Evolutionary conservation across 371 early-diverging fungal genomes (phyloP).

Genomic region (Cokeromyces recurvatus): DNA sequence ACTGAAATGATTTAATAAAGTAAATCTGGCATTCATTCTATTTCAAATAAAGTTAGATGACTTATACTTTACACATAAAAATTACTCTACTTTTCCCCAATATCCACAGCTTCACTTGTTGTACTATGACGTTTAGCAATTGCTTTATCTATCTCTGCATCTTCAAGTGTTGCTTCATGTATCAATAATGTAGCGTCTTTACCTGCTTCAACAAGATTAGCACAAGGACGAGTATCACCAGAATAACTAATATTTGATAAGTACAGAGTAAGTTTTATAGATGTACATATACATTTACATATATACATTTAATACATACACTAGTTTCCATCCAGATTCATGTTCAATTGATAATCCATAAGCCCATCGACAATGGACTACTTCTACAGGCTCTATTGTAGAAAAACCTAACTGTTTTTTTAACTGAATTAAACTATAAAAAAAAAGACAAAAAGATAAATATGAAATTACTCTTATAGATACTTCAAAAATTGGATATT

Average conservation of each 20-base stretch:
- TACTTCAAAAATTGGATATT: not conserved
- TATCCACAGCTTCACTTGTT: conserved; percentile 80
- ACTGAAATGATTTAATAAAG: conserved; percentile 97
- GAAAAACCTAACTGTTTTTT: conserved; percentile 44
- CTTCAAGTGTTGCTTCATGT: conserved; percentile 97
- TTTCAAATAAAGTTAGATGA: conserved; percentile 2
- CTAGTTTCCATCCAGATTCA: conserved; percentile 62
- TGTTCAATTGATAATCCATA: conserved; percentile 74
- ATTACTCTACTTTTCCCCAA: conserved; percentile 68
- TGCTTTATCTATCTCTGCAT: conserved; percentile 80
- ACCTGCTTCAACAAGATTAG: conserved; percentile 70
- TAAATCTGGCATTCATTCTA: conserved; percentile 75
- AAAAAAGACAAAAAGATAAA: not conserved
- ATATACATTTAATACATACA: conserved; percentile 39
- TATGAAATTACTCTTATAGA: not conserved
- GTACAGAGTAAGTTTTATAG: too few species aligned
- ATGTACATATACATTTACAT: too few species aligned
- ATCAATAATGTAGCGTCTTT: conserved; percentile 75
- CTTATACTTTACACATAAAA: too few species aligned
- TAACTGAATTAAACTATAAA: conserved; percentile 31
- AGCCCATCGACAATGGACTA: conserved; percentile 77
- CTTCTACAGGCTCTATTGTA: conserved; percentile 61
- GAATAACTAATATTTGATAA: conserved; percentile 82
- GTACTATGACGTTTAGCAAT: conserved; percentile 88
- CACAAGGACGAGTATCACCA: conserved; percentile 95